Evolutionary conservation across 129 eudicot species (phyloP).

Genomic region (Flaveria robusta): DNA sequence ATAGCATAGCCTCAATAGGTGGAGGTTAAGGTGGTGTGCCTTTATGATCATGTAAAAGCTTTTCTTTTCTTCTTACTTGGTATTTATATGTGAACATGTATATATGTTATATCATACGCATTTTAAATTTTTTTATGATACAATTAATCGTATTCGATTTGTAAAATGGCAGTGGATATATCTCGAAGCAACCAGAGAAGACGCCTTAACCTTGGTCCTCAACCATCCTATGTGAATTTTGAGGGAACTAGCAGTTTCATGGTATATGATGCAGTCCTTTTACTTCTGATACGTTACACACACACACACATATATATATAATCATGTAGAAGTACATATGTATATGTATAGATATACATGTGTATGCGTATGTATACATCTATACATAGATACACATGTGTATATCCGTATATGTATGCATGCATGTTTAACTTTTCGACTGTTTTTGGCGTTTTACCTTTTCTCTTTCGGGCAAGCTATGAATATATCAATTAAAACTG

Average conservation of each 20-base stretch:
- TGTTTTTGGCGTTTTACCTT: constrained; percentile 7
- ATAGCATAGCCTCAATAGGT: neutral
- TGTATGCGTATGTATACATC: neutral
- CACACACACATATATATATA: neutral
- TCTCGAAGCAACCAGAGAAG: neutral
- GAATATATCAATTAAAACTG: neutral
- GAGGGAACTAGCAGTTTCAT: neutral
- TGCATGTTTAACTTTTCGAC: neutral
- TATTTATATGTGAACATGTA: neutral
- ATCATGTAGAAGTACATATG: neutral
- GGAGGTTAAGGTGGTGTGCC: neutral
- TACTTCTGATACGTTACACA: neutral
- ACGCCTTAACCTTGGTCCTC: neutral
- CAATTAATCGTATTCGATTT: neutral
- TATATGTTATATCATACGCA: neutral
- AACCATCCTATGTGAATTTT: neutral
- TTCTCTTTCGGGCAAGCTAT: constrained; percentile 10
- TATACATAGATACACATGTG: neutral
- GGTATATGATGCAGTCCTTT: constrained; percentile 10
- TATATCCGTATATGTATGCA: neutral
- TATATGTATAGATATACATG: neutral
- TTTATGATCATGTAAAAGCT: neutral
- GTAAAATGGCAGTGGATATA: neutral
- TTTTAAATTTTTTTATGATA: neutral
- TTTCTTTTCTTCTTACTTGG: neutral